Evolutionary conservation across 331 rosid species (phyloP).

Genomic region (Quercus phellos): DNA sequence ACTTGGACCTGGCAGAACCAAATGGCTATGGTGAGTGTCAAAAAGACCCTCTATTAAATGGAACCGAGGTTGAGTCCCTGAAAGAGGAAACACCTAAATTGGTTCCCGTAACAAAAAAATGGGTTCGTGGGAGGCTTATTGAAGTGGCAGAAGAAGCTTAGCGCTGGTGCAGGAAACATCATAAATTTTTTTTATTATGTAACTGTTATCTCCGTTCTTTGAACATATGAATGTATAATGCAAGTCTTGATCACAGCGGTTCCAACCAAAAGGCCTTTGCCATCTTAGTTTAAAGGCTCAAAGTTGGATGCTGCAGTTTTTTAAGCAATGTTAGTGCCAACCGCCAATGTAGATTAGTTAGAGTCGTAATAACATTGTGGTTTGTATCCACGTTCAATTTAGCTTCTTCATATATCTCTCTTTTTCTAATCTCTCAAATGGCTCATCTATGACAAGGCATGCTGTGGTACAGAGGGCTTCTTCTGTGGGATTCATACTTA

Average conservation of each 20-base stretch:
- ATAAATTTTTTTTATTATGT: background rate
- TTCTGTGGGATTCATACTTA: too few relatives aligned
- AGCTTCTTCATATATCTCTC: background rate
- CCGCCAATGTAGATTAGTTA: background rate
- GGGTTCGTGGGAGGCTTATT: constrained; percentile 90
- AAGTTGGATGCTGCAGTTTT: constrained; percentile 2
- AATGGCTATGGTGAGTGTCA: background rate
- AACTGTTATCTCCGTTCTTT: constrained; percentile 12
- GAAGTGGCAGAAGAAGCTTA: constrained; percentile 51
- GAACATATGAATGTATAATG: constrained; percentile 5
- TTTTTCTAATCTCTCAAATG: too few relatives aligned
- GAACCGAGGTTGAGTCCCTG: constrained; percentile 31
- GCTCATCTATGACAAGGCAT: too few relatives aligned
- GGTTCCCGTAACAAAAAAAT: constrained; percentile 46
- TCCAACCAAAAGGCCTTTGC: constrained; percentile 13
- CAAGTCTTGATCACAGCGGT: constrained; percentile 19
- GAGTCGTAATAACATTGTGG: background rate
- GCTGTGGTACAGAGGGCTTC: too few relatives aligned
- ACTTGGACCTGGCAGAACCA: constrained; percentile 8
- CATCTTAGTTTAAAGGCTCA: background rate
- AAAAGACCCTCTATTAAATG: constrained; percentile 28
- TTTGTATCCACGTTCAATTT: background rate
- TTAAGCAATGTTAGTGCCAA: background rate
- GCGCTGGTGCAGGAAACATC: constrained; percentile 15
- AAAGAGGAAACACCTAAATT: constrained; percentile 33